Conservation (phyloP, 1,139 yeast species). For the Suhomyces bribrorum region DNA sequence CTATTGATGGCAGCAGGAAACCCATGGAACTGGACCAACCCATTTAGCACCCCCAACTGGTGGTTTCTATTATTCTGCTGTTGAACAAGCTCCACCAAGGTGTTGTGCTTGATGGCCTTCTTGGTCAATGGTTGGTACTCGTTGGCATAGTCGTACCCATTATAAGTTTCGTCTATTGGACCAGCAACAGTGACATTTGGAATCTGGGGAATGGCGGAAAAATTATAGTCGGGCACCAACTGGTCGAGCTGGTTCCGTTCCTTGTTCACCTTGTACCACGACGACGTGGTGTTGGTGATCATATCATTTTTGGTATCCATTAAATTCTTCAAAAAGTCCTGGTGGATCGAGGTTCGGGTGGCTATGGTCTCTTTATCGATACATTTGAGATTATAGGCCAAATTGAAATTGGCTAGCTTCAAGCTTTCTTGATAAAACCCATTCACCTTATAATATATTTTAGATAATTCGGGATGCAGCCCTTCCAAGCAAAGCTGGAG, state of each 20-base stretch:
- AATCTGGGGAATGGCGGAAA: constrained; percentile 36
- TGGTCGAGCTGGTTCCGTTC: constrained; percentile 87
- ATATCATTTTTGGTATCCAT: constrained; percentile 68
- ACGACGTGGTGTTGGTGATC: constrained; percentile 73
- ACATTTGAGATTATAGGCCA: constrained; percentile 72
- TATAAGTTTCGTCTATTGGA: constrained; percentile 7
- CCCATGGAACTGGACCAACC: constrained; percentile 59
- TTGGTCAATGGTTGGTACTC: constrained; percentile 41
- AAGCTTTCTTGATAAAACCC: constrained; percentile 70
- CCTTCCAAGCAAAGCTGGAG: constrained; percentile 85
- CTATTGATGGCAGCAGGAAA: constrained; percentile 66
- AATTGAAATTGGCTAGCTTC: constrained; percentile 63
- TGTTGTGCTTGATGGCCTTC: constrained; percentile 40
- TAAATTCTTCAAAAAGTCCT: constrained; percentile 70
- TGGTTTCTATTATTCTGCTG: constrained; percentile 56
- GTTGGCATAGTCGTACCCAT: constrained; percentile 20
- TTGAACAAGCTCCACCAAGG: constrained; percentile 48
- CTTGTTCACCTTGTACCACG: constrained; percentile 90
- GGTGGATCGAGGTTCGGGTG: constrained; percentile 77
- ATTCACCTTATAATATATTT: constrained; percentile 68
- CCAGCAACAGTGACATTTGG: constrained; percentile 26
- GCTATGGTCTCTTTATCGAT: constrained; percentile 82
- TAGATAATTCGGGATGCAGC: constrained; percentile 81
- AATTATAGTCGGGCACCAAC: constrained; percentile 50
- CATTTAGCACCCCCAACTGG: constrained; percentile 59